Base-by-base conservation (phyloP, 139 green algal genomes). In the Chlorella ohadii region DNA sequence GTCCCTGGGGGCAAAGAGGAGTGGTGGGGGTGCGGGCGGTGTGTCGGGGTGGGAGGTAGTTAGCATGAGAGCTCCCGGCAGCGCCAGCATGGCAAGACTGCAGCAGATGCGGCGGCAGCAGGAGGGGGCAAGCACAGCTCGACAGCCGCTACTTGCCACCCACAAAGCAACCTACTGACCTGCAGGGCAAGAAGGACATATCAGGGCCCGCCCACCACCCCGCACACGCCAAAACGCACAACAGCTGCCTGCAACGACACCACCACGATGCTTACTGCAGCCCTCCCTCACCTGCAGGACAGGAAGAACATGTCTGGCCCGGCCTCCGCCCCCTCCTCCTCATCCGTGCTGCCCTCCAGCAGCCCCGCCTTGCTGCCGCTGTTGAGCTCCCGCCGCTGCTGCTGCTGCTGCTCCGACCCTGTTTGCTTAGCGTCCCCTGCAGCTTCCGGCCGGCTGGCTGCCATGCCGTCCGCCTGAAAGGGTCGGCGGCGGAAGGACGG, bases 261-360 rank as follows among this genome's bases (percentile, higher is more conserved):
- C n/a, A n/a, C n/a, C n/a, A n/a, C n/a, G n/a, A n/a, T n/a, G n/a
- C n/a, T n/a, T n/a, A n/a, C n/a, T n/a, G n/a, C n/a, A n/a, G n/a
- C n/a, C n/a, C n/a, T n/a, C n/a, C n/a, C n/a, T n/a, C 38, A 77
- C 70, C 41, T 77, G 70, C 28, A 77, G 3, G 70, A n/a, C 70
- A 77, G 12, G 39, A 61, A 59, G 19, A 77, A 47, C 70, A 77
- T 77, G 70, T 77, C 22, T 1, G 39, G 64, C 0, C n/a, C 25
- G 11, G 9, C 39, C 34, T 16, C 27, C 3, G 15, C 13, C 28
- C 63, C 63, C 31, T 31, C 63, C 63, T 68, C 63, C 3, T 22
- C 63, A 34, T 68, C 63, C 6, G 63, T 17, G 51, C 51, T 9
- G 44, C 59, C 38, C 5, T 19, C 28, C 9, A 59, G 51, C 51